These are phyloP conservation scores for Umbellularia californica DNA, from an alignment of 164 flowering plant genomes.

Conservation along the genomic window DNA sequence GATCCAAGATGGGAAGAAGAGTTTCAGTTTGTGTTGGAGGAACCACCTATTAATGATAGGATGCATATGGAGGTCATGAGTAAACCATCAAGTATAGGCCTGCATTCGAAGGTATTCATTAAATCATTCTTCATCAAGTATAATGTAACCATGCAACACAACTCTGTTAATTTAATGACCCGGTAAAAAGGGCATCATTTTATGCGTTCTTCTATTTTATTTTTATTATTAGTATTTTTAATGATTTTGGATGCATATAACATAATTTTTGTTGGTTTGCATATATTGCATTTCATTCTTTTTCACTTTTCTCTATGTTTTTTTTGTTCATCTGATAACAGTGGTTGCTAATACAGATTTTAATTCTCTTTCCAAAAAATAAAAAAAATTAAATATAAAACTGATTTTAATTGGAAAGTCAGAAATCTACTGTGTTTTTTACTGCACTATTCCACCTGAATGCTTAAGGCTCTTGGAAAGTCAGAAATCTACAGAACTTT, in stretches of 20 bases:
- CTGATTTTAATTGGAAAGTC: too few relatives aligned
- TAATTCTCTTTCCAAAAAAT: too few relatives aligned
- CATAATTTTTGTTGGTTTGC: not conserved
- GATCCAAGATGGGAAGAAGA: slow-evolving; percentile 92
- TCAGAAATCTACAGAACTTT: too few relatives aligned
- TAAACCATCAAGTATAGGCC: slow-evolving; percentile 57
- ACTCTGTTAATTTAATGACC: not conserved
- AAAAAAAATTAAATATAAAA: too few relatives aligned
- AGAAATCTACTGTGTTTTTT: too few relatives aligned
- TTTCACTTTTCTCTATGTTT: not conserved
- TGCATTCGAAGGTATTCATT: slow-evolving; percentile 69
- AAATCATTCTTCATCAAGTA: not conserved
- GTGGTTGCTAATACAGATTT: too few relatives aligned
- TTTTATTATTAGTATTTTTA: too few relatives aligned
- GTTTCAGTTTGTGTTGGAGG: slow-evolving; percentile 58
- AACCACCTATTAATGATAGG: slow-evolving; percentile 64
- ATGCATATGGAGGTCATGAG: slow-evolving; percentile 73
- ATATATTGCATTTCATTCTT: not conserved
- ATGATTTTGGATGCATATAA: not conserved
- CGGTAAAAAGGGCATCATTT: not conserved
- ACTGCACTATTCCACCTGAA: too few relatives aligned
- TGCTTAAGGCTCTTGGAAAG: too few relatives aligned
- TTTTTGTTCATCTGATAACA: too few relatives aligned
- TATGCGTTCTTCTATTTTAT: too few relatives aligned
- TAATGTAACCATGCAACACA: not conserved